Percentiles rank a stretch among this genome's conserved stretches.
Conservation (phyloP, 2,329 filamentous ascomycete species). For the Ceratocystis eucalypticola region DNA sequence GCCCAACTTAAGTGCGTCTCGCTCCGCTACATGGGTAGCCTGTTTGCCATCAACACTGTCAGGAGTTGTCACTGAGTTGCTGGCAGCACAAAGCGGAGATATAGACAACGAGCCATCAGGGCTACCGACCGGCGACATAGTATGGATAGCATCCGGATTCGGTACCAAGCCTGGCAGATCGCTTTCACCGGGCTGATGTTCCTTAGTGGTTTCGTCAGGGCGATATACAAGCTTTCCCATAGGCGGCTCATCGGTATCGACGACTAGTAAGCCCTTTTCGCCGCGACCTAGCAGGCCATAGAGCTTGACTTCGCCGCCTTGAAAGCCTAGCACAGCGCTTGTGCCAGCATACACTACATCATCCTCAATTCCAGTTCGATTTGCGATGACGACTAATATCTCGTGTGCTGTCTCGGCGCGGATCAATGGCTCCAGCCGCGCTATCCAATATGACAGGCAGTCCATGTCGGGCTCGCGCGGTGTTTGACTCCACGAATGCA, state of each 20-base stretch:
- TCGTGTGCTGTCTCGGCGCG: conserved; percentile 39
- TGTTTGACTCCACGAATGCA: conserved; percentile 31
- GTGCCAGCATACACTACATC: conserved; percentile 59
- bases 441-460: conserved; percentile 63
- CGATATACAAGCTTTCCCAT: conserved; percentile 33
- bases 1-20: conserved; percentile 10
- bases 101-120: not conserved
- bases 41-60: conserved; percentile 2
- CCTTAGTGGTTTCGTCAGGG: conserved; percentile 7
- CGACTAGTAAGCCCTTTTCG: conserved; percentile 52
- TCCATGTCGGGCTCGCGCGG: conserved; percentile 54
- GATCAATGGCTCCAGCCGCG: conserved; percentile 53
- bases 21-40: not conserved
- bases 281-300: conserved; percentile 60
- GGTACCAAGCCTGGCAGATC: conserved; percentile 16
- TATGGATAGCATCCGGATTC: conserved; percentile 6
- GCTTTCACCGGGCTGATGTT: not conserved
- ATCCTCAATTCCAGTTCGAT: conserved; percentile 54
- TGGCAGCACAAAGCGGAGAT: not conserved
- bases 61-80: not conserved
- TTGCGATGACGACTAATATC: conserved; percentile 56
- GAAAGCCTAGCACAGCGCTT: conserved; percentile 55
- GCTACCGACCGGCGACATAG: conserved; percentile 2
- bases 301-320: conserved; percentile 49
- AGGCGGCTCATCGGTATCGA: conserved; percentile 43